Evolutionary conservation across 257 asterid species (phyloP).

Genomic region (Nicotiana otophora): DNA sequence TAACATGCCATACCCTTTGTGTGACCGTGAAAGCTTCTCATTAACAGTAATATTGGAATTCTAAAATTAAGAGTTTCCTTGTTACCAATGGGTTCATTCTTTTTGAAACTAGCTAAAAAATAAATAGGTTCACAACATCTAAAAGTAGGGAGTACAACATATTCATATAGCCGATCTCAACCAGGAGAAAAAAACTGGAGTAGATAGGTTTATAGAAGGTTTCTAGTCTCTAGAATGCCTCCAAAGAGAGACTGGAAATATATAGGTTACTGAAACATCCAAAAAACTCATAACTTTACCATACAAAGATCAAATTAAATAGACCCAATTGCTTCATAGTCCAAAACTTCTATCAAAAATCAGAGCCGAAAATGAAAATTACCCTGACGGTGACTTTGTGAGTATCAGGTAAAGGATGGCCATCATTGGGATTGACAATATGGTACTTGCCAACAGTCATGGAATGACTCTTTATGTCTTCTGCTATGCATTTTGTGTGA

Average conservation of each 20-base stretch:
- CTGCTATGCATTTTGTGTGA: slow-evolving; percentile 81
- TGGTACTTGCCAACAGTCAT: slow-evolving; percentile 95
- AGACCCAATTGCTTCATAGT: not conserved
- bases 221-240: no score
- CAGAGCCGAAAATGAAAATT: not conserved
- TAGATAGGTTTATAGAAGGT: no score
- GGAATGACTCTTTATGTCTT: slow-evolving; percentile 73
- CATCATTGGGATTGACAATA: slow-evolving; percentile 63
- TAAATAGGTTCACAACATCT: no score
- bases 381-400: slow-evolving; percentile 90
- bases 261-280: no score
- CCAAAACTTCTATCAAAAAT: not conserved
- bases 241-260: no score
- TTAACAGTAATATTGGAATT: no score
- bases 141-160: not conserved
- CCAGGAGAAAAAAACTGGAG: no score
- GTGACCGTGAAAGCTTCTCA: no score
- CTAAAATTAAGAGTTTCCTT: no score
- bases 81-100: no score
- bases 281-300: not conserved
- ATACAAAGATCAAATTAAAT: not conserved
- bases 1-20: no score
- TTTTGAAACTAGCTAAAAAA: no score
- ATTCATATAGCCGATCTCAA: not conserved
- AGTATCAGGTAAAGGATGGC: slow-evolving; percentile 67